These are phyloP conservation scores for Dichotomopilus funicola DNA, from an alignment of 2,329 filamentous ascomycete genomes.

Conservation along the genomic window DNA sequence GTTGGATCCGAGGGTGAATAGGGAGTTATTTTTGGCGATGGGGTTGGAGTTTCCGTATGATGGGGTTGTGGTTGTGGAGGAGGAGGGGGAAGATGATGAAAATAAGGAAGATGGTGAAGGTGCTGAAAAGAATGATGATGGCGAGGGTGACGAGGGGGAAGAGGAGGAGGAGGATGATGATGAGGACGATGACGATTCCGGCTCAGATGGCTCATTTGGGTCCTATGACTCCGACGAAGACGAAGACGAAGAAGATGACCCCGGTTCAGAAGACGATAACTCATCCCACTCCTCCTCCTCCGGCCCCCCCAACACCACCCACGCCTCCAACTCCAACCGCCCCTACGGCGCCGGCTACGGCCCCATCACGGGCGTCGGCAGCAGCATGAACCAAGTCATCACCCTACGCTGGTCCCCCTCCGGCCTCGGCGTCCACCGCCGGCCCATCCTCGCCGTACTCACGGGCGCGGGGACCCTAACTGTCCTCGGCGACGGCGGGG, in stretches of 20 bases:
- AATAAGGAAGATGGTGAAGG: no score
- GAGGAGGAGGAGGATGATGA: not conserved
- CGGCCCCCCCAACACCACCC: not conserved
- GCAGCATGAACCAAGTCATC: slow-evolving; percentile 49
- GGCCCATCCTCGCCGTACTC: slow-evolving; percentile 46
- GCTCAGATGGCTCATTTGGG: slow-evolving; percentile 23
- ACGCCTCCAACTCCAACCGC: slow-evolving; percentile 26
- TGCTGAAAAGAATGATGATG: no score
- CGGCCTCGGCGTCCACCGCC: slow-evolving; percentile 48
- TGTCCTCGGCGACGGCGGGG: slow-evolving; percentile 43
- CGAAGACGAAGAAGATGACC: slow-evolving; percentile 4
- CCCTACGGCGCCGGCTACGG: slow-evolving; percentile 41
- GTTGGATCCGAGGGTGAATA: slow-evolving; percentile 38
- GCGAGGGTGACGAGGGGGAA: no score
- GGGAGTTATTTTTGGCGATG: slow-evolving; percentile 36
- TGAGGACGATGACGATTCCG: slow-evolving; percentile 19
- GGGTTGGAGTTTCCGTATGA: slow-evolving; percentile 31
- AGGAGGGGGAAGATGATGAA: no score
- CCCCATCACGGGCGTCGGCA: slow-evolving; percentile 41
- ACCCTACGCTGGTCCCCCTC: slow-evolving; percentile 51
- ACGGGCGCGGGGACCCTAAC: slow-evolving; percentile 45
- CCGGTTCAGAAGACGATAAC: no score
- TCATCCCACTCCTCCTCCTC: no score
- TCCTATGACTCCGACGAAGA: slow-evolving; percentile 25
- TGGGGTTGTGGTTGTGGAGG: not conserved